Evolutionary conservation across 805 yeast species (phyloP).

Genomic region (Candida qinlingensis): DNA sequence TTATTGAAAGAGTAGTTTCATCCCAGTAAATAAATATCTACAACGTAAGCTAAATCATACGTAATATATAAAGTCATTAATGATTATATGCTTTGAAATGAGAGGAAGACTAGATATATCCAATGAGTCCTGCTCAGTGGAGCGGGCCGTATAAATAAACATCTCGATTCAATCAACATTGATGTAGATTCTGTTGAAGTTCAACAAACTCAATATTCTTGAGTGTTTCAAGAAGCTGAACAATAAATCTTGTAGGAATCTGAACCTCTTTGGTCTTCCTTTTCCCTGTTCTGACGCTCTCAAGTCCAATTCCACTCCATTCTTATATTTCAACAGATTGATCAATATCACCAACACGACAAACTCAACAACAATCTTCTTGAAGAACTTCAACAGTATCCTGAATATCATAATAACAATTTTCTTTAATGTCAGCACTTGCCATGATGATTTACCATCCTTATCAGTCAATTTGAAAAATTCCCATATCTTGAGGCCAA

Average conservation of each 20-base stretch:
- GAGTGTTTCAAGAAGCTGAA: constrained; percentile 15
- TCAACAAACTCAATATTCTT: constrained; percentile 10
- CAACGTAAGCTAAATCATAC: too few relatives aligned
- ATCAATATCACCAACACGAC: constrained; percentile 16
- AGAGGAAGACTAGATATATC: too few relatives aligned
- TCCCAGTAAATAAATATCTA: neutral
- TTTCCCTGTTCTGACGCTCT: neutral
- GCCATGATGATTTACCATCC: constrained; percentile 9
- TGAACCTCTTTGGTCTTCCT: neutral
- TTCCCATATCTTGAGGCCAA: neutral
- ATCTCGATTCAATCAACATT: constrained; percentile 13
- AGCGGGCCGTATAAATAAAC: neutral
- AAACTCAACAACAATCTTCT: constrained; percentile 16
- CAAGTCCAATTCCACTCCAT: constrained; percentile 16
- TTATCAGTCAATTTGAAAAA: neutral
- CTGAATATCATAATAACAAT: constrained; percentile 7
- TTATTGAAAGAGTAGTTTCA: neutral
- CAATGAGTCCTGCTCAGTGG: neutral
- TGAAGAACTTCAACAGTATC: constrained; percentile 9
- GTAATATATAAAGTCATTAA: too few relatives aligned
- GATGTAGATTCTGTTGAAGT: constrained; percentile 18
- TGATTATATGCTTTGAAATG: neutral
- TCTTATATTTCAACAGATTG: constrained; percentile 18
- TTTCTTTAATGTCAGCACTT: neutral
- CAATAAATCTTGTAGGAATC: constrained; percentile 9